phyloP scores from a whole-genome alignment of 2,329 filamentous ascomycete species.

The Cordyceps javanica region DNA sequence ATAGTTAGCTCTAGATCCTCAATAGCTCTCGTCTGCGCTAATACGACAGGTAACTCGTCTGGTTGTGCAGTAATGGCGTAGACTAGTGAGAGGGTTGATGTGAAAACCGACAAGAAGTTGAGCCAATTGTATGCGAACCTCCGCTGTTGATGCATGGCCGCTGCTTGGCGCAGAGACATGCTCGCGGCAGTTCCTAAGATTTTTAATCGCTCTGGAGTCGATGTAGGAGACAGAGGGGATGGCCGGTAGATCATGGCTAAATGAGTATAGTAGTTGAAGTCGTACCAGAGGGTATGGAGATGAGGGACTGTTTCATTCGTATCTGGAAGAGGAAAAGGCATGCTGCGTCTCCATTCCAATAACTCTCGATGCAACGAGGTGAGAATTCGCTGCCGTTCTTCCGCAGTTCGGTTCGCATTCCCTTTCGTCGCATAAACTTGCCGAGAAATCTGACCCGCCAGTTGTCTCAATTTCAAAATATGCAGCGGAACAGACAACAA shows the following conservation, averaged over 20 bases:
- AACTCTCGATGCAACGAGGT: neutral
- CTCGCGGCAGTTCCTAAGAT: conserved; percentile 32
- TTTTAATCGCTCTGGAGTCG: conserved; percentile 29
- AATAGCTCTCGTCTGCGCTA: neutral
- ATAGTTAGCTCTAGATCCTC: neutral
- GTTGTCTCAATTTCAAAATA: no score
- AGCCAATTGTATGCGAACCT: conserved; percentile 38
- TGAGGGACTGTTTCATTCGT: conserved; percentile 34
- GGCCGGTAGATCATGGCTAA: conserved; percentile 39
- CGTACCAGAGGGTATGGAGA: conserved; percentile 38
- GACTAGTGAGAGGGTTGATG: conserved; percentile 34
- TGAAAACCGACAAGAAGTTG: conserved; percentile 36
- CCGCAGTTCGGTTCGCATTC: no score
- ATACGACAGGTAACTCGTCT: neutral
- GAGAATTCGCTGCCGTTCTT: no score
- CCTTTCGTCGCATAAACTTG: no score
- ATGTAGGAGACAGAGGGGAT: conserved; percentile 33
- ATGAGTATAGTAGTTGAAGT: conserved; percentile 42
- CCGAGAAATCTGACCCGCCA: no score
- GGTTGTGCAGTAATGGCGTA: conserved; percentile 28
- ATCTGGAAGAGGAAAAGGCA: conserved; percentile 26
- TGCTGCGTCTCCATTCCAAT: neutral
- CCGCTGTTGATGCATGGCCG: conserved; percentile 30
- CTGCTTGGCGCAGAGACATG: conserved; percentile 37
- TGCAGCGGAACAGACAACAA: no score